Evolutionary conservation across 352 stramenopile species (phyloP), one percentile per base, ranked within the genome.

Genomic region (Globisporangium uncinulatum): DNA sequence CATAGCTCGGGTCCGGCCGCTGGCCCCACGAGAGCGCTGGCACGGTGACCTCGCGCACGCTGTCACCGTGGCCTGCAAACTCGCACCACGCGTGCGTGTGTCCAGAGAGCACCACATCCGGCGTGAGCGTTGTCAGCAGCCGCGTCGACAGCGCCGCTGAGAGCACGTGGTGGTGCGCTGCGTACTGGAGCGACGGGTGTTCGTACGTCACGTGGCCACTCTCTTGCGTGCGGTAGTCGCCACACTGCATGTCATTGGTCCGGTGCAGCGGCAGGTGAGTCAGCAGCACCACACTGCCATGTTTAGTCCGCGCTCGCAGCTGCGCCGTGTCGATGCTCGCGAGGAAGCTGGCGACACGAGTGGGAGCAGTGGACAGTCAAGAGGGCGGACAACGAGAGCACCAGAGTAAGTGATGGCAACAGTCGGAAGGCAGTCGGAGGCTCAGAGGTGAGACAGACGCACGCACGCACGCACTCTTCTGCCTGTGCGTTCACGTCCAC

Each of bases 181-280:
- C 59, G 65, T 93, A 93, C 51, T 57, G 54, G 54, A 89, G 91
- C 17, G 58, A 68, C 6, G 83, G 83, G 43, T 83, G 67, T 60
- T 91, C 80, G 66, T 91, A 93, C n/a, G 83, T 93, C 42, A 89
- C 63, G 53, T 91, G 80, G n/a, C 78, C 83, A 2, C 58, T 37
- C 46, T 92, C 80, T 4, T 42, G 48, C n/a, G 62, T 50, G 19
- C 80, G 76, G 45, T 73, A 54, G 5, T 72, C 51, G 6, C 83
- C 83, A 42, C 80, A 91, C 37, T 62, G 65, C 21, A 87, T 54
- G 51, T 91, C 80, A 39, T 91, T 69, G 9, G 59, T 34, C 13
- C 80, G 78, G 50, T 69, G 80, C 1, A 91, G 71, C 17, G 80
- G 80, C 36, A 91, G 42, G 51, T 91, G 80, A 0, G 78, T 83